These are phyloP conservation scores for Agaricus subrufescens DNA, from an alignment of 768 basidiomycete species.

Conservation along the genomic window DNA sequence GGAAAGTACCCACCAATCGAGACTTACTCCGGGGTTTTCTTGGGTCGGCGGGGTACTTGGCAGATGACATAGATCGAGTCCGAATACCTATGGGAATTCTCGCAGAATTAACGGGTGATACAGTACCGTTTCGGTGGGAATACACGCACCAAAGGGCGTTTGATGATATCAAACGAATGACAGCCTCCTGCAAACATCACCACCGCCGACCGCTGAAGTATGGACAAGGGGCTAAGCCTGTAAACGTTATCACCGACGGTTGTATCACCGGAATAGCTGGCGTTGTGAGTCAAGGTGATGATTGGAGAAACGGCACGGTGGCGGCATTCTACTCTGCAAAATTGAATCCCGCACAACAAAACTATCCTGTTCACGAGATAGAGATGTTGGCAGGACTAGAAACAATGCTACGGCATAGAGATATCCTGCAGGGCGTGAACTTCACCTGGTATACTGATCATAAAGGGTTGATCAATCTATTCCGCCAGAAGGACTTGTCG, in stretches of 20 bases:
- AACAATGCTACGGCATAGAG: slow-evolving; percentile 22
- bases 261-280: slow-evolving; percentile 25
- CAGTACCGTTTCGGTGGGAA: slow-evolving; percentile 21
- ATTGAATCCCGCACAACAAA: slow-evolving; percentile 29
- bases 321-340: slow-evolving; percentile 33
- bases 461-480: slow-evolving; percentile 20
- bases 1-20: slow-evolving; percentile 28
- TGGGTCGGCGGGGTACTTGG: slow-evolving; percentile 23
- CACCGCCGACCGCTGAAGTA: slow-evolving; percentile 17
- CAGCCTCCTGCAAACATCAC: slow-evolving; percentile 16
- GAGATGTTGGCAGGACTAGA: slow-evolving; percentile 33
- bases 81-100: slow-evolving; percentile 35
- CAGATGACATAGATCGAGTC: slow-evolving; percentile 25
- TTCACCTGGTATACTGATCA: slow-evolving; percentile 29
- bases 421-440: slow-evolving; percentile 23
- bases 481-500: slow-evolving; percentile 26
- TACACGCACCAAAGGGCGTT: slow-evolving; percentile 29
- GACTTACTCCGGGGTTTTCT: slow-evolving; percentile 30
- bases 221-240: slow-evolving; percentile 11
- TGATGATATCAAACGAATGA: slow-evolving; percentile 26
- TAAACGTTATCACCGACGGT: slow-evolving; percentile 28
- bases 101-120: slow-evolving; percentile 17
- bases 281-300: slow-evolving; percentile 17
- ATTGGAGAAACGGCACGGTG: slow-evolving; percentile 19
- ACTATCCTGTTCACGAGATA: slow-evolving; percentile 35